Percentiles rank a stretch among this genome's conserved stretches.
These are phyloP conservation scores for Magnaporthales sp. DNA, from an alignment of 2,329 filamentous ascomycete genomes.

Conservation along the genomic window DNA sequence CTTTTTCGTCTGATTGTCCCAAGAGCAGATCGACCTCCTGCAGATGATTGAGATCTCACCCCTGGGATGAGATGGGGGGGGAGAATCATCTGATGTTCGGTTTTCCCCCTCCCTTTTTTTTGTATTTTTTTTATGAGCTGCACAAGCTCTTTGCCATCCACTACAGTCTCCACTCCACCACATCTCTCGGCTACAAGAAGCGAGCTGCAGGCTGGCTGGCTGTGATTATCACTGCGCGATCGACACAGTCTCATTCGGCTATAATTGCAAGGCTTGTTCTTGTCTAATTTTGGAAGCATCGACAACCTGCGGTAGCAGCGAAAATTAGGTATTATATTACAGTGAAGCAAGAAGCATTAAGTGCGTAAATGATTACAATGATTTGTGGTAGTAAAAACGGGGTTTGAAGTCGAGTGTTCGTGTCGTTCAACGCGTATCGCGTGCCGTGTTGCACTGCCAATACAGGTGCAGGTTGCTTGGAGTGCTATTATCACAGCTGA, in stretches of 20 bases:
- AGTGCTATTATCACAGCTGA: background rate
- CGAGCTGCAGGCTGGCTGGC: too few relatives aligned
- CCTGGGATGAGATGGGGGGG: background rate
- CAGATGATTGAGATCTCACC: background rate
- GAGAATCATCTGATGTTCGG: background rate
- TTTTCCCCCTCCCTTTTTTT: background rate
- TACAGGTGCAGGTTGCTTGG: background rate
- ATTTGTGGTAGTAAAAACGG: background rate
- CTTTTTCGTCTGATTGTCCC: constrained; percentile 9
- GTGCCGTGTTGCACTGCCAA: background rate
- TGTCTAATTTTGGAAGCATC: background rate
- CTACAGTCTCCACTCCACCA: background rate
- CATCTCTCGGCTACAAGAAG: background rate
- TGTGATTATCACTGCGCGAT: too few relatives aligned
- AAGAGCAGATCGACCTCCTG: background rate
- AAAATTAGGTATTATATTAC: background rate
- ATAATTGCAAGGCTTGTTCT: background rate
- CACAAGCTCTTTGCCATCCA: background rate
- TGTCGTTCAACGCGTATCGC: background rate
- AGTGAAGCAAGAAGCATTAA: background rate
- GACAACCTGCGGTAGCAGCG: background rate
- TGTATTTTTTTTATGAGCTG: background rate
- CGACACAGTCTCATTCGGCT: background rate
- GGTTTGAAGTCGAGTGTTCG: background rate
- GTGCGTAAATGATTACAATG: background rate